phyloP scores from a whole-genome alignment of 2,329 filamentous ascomycete species.

The Byssochlamys sp. region DNA sequence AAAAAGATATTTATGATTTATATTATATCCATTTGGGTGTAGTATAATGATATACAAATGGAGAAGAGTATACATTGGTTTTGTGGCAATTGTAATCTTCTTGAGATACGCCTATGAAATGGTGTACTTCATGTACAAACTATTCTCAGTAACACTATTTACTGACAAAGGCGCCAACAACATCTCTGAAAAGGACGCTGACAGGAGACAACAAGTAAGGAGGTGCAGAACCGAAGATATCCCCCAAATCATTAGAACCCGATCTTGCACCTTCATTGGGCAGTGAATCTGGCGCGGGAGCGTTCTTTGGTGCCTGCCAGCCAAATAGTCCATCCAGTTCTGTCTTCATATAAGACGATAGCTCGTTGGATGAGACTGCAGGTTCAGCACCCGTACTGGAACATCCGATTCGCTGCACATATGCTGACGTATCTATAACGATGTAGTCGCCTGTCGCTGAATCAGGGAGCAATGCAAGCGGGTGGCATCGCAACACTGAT shows the following conservation, averaged over 20 bases:
- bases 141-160: not conserved
- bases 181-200: constrained; percentile 28
- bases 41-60: not conserved
- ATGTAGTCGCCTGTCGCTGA: constrained; percentile 62
- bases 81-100: not conserved
- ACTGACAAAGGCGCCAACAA: constrained; percentile 23
- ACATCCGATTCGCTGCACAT: constrained; percentile 46
- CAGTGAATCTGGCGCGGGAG: constrained; percentile 1
- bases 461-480: constrained; percentile 59
- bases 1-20: not conserved
- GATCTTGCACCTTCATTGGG: not conserved
- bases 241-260: constrained; percentile 19
- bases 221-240: constrained; percentile 29
- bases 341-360: constrained; percentile 16
- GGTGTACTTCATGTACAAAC: not conserved
- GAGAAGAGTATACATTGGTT: not conserved
- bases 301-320: constrained; percentile 1
- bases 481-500: constrained; percentile 44
- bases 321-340: constrained; percentile 29
- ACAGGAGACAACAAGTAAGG: constrained; percentile 31
- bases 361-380: constrained; percentile 14
- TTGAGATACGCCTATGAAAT: not conserved
- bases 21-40: not conserved
- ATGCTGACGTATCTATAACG: constrained; percentile 64
- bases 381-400: constrained; percentile 15